Conservation (phyloP, 495 filamentous ascomycete species). For the Aspergillus incahuasiensis region DNA sequence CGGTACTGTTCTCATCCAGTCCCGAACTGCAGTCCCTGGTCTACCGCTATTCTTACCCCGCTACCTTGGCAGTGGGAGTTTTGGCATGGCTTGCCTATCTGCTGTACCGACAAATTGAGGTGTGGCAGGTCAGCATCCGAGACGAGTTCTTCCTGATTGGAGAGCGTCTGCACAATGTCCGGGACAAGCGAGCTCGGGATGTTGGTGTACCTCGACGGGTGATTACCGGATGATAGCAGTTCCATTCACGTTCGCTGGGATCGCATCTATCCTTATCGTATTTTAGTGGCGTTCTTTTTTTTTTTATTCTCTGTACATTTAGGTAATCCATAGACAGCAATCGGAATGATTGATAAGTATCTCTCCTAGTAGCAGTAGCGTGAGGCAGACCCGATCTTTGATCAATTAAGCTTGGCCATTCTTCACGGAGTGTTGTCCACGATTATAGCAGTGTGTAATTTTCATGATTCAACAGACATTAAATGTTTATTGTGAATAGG, state of each 20-base stretch:
- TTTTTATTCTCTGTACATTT: background rate
- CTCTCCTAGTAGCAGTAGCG: too few relatives aligned
- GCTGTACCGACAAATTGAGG: slow-evolving; percentile 50
- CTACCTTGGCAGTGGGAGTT: slow-evolving; percentile 47
- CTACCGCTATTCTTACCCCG: slow-evolving; percentile 71
- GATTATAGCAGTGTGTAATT: too few relatives aligned
- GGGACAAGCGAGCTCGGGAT: slow-evolving; percentile 50
- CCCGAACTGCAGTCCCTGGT: slow-evolving; percentile 48
- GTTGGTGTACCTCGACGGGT: slow-evolving; percentile 38
- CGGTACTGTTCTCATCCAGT: slow-evolving; percentile 36
- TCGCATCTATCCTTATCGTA: background rate
- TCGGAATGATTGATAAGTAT: background rate
- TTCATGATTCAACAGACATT: too few relatives aligned
- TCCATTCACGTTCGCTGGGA: background rate
- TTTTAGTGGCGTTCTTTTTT: background rate
- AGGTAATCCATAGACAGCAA: background rate
- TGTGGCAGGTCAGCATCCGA: slow-evolving; percentile 77
- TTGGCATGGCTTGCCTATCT: slow-evolving; percentile 37
- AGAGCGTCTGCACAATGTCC: slow-evolving; percentile 89
- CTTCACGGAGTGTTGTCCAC: too few relatives aligned
- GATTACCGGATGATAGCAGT: slow-evolving; percentile 24
- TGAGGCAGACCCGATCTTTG: too few relatives aligned
- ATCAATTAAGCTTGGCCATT: too few relatives aligned
- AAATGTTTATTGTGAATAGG: too few relatives aligned
- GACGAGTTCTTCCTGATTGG: slow-evolving; percentile 97